Base-by-base conservation (phyloP, 768 basidiomycete species). In the Tylopilus intermedius region DNA sequence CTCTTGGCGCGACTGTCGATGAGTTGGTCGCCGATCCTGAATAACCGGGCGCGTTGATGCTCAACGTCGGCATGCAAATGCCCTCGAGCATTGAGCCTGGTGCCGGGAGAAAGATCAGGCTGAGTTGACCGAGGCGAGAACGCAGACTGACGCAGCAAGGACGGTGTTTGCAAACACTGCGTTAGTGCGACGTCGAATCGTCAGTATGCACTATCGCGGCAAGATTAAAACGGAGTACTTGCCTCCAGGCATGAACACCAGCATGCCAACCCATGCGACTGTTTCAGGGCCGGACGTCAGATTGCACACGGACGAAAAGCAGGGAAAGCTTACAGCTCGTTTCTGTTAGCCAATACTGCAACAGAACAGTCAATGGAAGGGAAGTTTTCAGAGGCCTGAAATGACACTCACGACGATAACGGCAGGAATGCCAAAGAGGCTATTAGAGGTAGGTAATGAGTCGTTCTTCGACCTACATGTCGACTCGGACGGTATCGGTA, bases 201-300 rank as follows among this genome's bases (percentile, higher is more conserved):
- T 61, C 11, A 48, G 18, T 14, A 8, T 15, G 8, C 1, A 10
- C 7, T 8, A 5, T 4, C 7, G 9, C 29, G 6, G 22, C 9
- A 2, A 37, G 2, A 22, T 24, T 0, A 4, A 2, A 33, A 9
- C 4, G 32, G 10, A 11, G 22, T 21, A 30, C 59, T 50, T 43
- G 50, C 62, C 59, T 49, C 62, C 62, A 7, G 62, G 62, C 56
- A 56, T 58, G 33, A 22, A n/a, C 4, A 53, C 49, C 15, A 62
- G 10, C 4, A 64, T 29, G 22, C 52, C 45, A 15, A 62, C 41
- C 62, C 62, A 63, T 10, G 49, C 50, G 32, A 53, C 62, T 63
- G 2, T 11, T 38, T 5, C 15, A 24, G 0, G 9, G 9, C 10
- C 10, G 9, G 41, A 32, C 15, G 24, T 52, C 29, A 51, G 29